Evolutionary conservation across 177 flowering plant species (phyloP).

Genomic region (Vitis hybrid): DNA sequence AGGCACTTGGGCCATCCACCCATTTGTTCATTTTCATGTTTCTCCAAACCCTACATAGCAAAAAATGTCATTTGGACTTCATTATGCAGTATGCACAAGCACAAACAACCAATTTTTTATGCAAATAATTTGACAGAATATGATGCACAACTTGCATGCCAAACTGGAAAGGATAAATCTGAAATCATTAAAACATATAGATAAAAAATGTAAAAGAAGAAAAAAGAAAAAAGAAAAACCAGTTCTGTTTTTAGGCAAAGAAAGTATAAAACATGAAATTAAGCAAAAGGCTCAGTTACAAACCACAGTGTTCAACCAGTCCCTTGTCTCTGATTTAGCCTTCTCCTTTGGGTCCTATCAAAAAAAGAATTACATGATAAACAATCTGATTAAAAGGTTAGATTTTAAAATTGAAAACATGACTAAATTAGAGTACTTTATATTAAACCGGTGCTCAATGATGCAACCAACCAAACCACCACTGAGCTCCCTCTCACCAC

Average conservation of each 20-base stretch:
- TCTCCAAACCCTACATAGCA: neutral
- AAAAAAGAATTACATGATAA: slow-evolving; percentile 10
- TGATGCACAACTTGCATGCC: neutral
- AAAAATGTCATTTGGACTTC: too few relatives aligned
- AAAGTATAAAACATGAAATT: neutral
- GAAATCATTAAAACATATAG: neutral
- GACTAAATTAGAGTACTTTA: neutral
- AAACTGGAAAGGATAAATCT: neutral
- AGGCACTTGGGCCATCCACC: neutral
- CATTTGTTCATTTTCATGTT: neutral
- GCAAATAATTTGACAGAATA: neutral
- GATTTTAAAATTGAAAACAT: neutral
- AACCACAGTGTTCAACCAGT: slow-evolving; percentile 99
- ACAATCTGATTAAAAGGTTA: neutral
- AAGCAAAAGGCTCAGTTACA: slow-evolving; percentile 18
- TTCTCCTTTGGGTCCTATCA: slow-evolving; percentile 95
- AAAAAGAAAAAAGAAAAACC: neutral
- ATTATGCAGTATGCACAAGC: too few relatives aligned
- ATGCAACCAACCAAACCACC: neutral
- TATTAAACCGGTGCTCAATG: neutral
- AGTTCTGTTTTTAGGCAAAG: too few relatives aligned
- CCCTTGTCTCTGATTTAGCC: slow-evolving; percentile 98
- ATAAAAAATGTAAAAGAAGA: neutral
- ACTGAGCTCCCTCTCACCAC: neutral
- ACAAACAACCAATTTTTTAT: too few relatives aligned